Percentiles rank a stretch among this genome's conserved stretches.
Conservation (phyloP, 495 filamentous ascomycete genomes). For the Xylaria castorea region DNA sequence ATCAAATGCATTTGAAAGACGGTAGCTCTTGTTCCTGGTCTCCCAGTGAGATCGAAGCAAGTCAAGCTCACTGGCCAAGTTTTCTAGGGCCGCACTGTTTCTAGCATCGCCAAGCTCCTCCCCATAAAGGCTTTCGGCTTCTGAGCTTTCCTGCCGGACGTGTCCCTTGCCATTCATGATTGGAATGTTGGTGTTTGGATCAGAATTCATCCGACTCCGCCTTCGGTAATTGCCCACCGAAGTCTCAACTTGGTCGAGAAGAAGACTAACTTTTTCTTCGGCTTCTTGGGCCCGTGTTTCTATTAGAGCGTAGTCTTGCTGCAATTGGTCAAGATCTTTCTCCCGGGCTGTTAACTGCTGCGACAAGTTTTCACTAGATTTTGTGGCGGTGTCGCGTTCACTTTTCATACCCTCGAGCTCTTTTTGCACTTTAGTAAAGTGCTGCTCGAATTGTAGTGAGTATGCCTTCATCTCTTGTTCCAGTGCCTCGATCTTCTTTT, state of each 20-base stretch:
- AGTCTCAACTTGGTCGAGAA: slow-evolving; percentile 90
- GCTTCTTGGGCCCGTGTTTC: slow-evolving; percentile 86
- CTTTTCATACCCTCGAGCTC: slow-evolving; percentile 68
- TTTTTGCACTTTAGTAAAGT: slow-evolving; percentile 69
- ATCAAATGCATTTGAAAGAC: slow-evolving; percentile 84
- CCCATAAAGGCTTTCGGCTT: slow-evolving; percentile 56
- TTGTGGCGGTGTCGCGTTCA: slow-evolving; percentile 70
- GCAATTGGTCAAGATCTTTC: slow-evolving; percentile 78
- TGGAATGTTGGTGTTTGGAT: slow-evolving; percentile 37
- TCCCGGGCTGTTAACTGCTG: slow-evolving; percentile 66
- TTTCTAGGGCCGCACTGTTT: slow-evolving; percentile 87
- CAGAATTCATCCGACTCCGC: slow-evolving; percentile 53
- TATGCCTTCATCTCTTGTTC: slow-evolving; percentile 71
- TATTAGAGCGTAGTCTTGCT: slow-evolving; percentile 77
- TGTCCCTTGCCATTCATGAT: slow-evolving; percentile 50
- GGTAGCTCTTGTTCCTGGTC: slow-evolving; percentile 91
- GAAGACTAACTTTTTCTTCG: slow-evolving; percentile 88
- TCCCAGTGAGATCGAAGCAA: slow-evolving; percentile 91
- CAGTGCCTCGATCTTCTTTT: slow-evolving; percentile 68
- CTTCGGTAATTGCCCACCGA: slow-evolving; percentile 95
- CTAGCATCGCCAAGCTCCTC: slow-evolving; percentile 56
- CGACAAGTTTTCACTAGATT: slow-evolving; percentile 62
- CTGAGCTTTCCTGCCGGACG: slow-evolving; percentile 67
- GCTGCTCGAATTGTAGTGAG: slow-evolving; percentile 69
- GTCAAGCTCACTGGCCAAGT: slow-evolving; percentile 89